Evolutionary conservation across 169 alveolate genomes (phyloP).

Genomic region (Cyclospora cayetanensis): DNA sequence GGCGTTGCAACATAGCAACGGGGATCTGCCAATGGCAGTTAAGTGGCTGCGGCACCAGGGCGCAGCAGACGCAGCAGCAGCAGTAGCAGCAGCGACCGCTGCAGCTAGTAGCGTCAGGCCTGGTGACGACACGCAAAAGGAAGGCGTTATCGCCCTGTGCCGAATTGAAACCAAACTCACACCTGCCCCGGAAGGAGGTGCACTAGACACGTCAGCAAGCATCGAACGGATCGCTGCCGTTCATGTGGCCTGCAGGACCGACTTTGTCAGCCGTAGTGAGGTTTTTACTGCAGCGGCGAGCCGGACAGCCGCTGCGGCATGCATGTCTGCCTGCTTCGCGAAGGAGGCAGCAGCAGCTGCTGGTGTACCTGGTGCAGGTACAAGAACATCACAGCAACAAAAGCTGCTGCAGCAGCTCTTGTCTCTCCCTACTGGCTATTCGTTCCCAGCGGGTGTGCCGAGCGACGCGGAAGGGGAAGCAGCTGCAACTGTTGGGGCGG

Average conservation of each 20-base stretch:
- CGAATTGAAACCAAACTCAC: background rate
- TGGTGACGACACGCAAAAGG: background rate
- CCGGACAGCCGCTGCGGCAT: conserved; percentile 27
- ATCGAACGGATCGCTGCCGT: conserved; percentile 11
- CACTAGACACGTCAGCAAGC: background rate
- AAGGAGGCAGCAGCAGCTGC: conserved; percentile 16
- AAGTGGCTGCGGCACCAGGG: conserved; percentile 54
- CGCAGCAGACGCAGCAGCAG: conserved; percentile 40
- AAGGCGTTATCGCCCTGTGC: background rate
- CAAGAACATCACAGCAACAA: background rate
- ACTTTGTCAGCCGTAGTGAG: conserved; percentile 2
- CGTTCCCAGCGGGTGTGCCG: background rate
- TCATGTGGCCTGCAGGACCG: conserved; percentile 11
- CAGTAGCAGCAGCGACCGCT: conserved; percentile 44
- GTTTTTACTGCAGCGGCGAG: background rate
- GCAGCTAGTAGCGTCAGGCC: background rate
- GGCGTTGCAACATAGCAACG: conserved; percentile 10
- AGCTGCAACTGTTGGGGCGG: background rate
- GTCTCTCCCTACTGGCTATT: background rate
- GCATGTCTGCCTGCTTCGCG: background rate
- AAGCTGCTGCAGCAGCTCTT: conserved; percentile 38
- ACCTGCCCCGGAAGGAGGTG: background rate
- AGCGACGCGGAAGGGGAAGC: background rate
- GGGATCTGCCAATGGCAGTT: conserved; percentile 10
- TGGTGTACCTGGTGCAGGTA: background rate